phyloP scores from a whole-genome alignment of 805 yeast genomes.

The Cephaloascus fragrans region DNA sequence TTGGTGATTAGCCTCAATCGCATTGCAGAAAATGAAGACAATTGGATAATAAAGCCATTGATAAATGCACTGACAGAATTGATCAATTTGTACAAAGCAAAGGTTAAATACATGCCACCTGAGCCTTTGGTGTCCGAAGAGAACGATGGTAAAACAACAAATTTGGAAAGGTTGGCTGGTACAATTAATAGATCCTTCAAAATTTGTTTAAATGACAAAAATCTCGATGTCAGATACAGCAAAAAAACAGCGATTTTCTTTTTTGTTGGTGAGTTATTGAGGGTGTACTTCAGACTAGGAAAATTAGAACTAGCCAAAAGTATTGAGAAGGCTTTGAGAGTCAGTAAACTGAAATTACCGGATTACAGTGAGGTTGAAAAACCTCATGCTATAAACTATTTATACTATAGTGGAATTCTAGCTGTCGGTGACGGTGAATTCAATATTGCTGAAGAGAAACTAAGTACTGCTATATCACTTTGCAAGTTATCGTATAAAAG shows the following conservation, averaged over 20 bases:
- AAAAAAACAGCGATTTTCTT: slow-evolving; percentile 60
- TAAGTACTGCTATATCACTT: slow-evolving; percentile 36
- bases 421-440: slow-evolving; percentile 59
- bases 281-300: slow-evolving; percentile 54
- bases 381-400: slow-evolving; percentile 47
- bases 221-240: slow-evolving; percentile 34
- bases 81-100: slow-evolving; percentile 26
- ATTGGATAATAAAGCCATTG: slow-evolving; percentile 41
- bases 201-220: slow-evolving; percentile 69
- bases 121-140: slow-evolving; percentile 15
- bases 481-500: slow-evolving; percentile 16
- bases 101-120: slow-evolving; percentile 8
- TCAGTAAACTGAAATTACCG: slow-evolving; percentile 46
- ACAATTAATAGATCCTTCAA: slow-evolving; percentile 68
- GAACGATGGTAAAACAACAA: slow-evolving; percentile 7
- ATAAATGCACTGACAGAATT: slow-evolving; percentile 30
- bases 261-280: slow-evolving; percentile 61
- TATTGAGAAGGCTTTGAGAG: slow-evolving; percentile 57
- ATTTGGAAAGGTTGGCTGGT: slow-evolving; percentile 46
- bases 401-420: slow-evolving; percentile 62
- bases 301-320: slow-evolving; percentile 69
- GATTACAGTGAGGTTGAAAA: slow-evolving; percentile 29
- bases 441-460: slow-evolving; percentile 35
- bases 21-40: slow-evolving; percentile 40
- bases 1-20: slow-evolving; percentile 38